These are phyloP conservation scores for Penicillium capsulatum DNA, from an alignment of 2,329 filamentous ascomycete genomes.

Conservation along the genomic window DNA sequence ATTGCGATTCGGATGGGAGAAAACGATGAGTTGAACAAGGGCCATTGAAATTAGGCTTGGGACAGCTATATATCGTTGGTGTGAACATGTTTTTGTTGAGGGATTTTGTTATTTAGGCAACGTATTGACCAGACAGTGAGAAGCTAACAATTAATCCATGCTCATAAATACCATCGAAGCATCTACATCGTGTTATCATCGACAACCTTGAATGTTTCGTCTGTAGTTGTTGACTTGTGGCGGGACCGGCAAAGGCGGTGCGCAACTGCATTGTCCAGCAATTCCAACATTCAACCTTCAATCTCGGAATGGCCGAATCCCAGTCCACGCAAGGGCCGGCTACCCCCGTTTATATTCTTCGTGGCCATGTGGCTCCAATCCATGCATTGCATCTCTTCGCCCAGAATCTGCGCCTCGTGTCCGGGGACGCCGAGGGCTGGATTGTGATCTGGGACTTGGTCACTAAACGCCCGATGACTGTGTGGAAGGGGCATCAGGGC, in stretches of 20 bases:
- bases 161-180: too few relatives aligned
- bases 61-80: too few relatives aligned
- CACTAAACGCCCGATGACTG: conserved; percentile 72
- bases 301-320: conserved; percentile 7
- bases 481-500: conserved; percentile 80
- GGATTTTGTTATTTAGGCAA: too few relatives aligned
- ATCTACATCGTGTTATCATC: too few relatives aligned
- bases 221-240: too few relatives aligned
- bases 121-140: too few relatives aligned
- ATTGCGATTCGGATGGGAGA: conserved; percentile 3
- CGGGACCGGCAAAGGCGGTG: background rate
- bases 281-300: too few relatives aligned
- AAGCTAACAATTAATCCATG: too few relatives aligned
- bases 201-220: too few relatives aligned
- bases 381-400: conserved; percentile 71
- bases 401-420: conserved; percentile 70
- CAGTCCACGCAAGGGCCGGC: conserved; percentile 42
- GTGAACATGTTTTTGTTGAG: too few relatives aligned
- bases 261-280: background rate
- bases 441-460: conserved; percentile 80
- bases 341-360: conserved; percentile 66
- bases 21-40: too few relatives aligned
- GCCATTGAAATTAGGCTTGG: too few relatives aligned
- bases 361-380: conserved; percentile 77
- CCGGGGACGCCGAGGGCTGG: conserved; percentile 87